Evolutionary conservation across 208 protist genomes (phyloP).

Genomic region (Acanthamoeba castellanii): DNA sequence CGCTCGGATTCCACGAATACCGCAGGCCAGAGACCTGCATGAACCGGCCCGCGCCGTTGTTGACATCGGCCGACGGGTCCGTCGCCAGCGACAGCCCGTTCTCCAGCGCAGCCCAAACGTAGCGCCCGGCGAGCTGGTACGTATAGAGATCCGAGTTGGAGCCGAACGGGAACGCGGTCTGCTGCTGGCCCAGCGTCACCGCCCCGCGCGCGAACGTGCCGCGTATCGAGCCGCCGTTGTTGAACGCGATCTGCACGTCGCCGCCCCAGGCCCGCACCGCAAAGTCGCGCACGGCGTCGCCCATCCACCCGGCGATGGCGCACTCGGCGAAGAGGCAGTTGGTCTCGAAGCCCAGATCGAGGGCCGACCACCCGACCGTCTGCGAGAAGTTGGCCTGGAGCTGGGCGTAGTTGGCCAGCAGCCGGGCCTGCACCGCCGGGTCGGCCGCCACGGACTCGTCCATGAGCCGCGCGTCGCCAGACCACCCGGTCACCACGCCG

Average conservation of each 20-base stretch:
- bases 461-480: slow-evolving; percentile 33
- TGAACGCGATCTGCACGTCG: slow-evolving; percentile 11
- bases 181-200: slow-evolving; percentile 41
- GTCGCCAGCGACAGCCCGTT: slow-evolving; percentile 44
- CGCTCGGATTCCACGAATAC: slow-evolving; percentile 59
- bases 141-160: slow-evolving; percentile 38
- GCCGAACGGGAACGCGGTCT: slow-evolving; percentile 60
- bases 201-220: background rate
- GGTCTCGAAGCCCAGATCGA: slow-evolving; percentile 45
- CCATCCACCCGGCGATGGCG: background rate
- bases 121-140: background rate
- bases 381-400: slow-evolving; percentile 46
- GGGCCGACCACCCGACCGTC: background rate
- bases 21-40: slow-evolving; percentile 43
- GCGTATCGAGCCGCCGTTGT: slow-evolving; percentile 35
- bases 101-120: slow-evolving; percentile 19
- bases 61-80: slow-evolving; percentile 12
- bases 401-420: slow-evolving; percentile 16
- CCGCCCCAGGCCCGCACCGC: background rate
- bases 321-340: slow-evolving; percentile 55
- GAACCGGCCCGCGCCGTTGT: slow-evolving; percentile 46
- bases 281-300: slow-evolving; percentile 4
- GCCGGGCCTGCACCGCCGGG: background rate
- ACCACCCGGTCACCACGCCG: slow-evolving; percentile 25
- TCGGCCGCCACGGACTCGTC: slow-evolving; percentile 28